Percentiles rank a stretch among this genome's conserved stretches.
Conservation (phyloP, 371 early-diverging fungal genomes). For the Zychaea mexicana region DNA sequence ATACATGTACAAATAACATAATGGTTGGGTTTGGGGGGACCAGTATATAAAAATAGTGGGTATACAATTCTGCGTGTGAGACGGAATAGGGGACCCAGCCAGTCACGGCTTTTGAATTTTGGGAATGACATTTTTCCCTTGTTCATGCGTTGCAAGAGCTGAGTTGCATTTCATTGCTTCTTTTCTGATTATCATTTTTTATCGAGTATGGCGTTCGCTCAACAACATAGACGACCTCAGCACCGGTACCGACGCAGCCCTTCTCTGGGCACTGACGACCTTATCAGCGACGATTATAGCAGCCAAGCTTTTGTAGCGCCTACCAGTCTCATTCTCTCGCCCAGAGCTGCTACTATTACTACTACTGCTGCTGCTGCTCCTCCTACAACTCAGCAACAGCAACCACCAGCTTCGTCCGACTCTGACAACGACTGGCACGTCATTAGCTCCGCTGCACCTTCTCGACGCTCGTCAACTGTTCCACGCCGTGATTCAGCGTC, state of each 20-base stretch:
- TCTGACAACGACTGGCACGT: conserved; percentile 55
- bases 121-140: too few relatives aligned
- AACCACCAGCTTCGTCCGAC: conserved; percentile 24
- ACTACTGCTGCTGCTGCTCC: not conserved
- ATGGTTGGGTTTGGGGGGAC: too few relatives aligned
- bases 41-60: too few relatives aligned
- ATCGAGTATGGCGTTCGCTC: conserved; percentile 45
- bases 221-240: conserved; percentile 40
- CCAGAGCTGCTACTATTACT: not conserved
- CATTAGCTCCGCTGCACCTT: conserved; percentile 34
- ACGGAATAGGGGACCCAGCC: too few relatives aligned
- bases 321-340: conserved; percentile 16
- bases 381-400: not conserved
- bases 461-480: conserved; percentile 9
- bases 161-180: not conserved
- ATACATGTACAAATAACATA: too few relatives aligned
- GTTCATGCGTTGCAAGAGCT: not conserved
- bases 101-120: too few relatives aligned
- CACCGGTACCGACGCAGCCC: conserved; percentile 9
- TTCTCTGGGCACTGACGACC: conserved; percentile 19
- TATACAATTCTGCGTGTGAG: too few relatives aligned
- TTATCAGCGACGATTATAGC: conserved; percentile 3
- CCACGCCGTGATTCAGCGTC: conserved; percentile 14
- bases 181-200: conserved; percentile 9
- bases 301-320: not conserved